phyloP scores from a whole-genome alignment of 1,139 yeast species.

The Diutina ranongensis region DNA sequence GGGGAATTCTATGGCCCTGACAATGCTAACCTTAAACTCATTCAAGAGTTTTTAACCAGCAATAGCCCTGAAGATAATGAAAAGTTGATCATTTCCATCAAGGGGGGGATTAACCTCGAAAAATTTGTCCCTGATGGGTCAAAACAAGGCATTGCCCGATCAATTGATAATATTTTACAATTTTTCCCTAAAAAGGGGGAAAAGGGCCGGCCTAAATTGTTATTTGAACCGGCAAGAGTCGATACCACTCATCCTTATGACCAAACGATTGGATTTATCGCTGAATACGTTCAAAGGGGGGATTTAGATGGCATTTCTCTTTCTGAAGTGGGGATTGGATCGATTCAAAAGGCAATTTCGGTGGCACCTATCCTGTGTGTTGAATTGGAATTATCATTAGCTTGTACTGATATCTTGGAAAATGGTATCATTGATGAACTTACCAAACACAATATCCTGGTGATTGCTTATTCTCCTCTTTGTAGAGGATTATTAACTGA shows the following conservation, averaged over 20 bases:
- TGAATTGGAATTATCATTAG: constrained; percentile 66
- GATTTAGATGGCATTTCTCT: constrained; percentile 55
- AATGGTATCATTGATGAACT: constrained; percentile 55
- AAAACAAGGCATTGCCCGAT: constrained; percentile 31
- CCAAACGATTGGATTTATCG: constrained; percentile 37
- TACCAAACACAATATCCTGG: constrained; percentile 37
- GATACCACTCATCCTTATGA: constrained; percentile 39
- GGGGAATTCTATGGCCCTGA: constrained; percentile 71
- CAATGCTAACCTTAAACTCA: constrained; percentile 33
- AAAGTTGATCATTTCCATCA: constrained; percentile 39
- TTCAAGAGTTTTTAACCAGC: constrained; percentile 47
- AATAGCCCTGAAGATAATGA: constrained; percentile 15
- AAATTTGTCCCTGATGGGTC: constrained; percentile 37
- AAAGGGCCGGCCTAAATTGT: constrained; percentile 22
- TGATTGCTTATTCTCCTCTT: constrained; percentile 73
- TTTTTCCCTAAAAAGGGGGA: constrained; percentile 32
- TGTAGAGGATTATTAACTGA: constrained; percentile 76
- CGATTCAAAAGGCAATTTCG: constrained; percentile 42
- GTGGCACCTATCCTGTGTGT: constrained; percentile 48
- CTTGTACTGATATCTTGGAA: constrained; percentile 43
- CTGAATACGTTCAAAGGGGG: constrained; percentile 43
- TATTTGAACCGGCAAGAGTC: constrained; percentile 62
- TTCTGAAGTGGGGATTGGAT: constrained; percentile 54
- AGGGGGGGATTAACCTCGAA: constrained; percentile 41
- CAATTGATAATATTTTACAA: constrained; percentile 39